Percentiles rank a stretch among this genome's conserved stretches.
These are phyloP conservation scores for Ceratocystis papillata DNA, from an alignment of 2,329 filamentous ascomycete genomes.

Conservation along the genomic window DNA sequence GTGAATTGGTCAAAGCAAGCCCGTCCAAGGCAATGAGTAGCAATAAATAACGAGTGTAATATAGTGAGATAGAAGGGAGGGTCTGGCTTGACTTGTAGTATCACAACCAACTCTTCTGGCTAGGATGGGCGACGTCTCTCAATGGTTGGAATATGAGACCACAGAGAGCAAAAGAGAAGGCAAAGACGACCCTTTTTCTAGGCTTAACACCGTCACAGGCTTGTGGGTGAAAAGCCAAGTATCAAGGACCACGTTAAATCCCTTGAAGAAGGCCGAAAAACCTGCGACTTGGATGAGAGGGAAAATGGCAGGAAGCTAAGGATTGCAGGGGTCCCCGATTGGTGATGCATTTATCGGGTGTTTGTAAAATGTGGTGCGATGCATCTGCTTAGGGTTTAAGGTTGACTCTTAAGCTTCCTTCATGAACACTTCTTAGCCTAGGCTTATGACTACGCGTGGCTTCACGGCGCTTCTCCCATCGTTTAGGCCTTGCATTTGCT, in stretches of 20 bases:
- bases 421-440: neutral
- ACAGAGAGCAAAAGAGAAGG: neutral
- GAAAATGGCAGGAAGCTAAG: neutral
- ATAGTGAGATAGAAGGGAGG: neutral
- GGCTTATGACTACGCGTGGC: neutral
- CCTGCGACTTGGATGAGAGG: neutral
- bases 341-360: conserved; percentile 6
- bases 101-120: neutral
- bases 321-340: neutral
- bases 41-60: neutral
- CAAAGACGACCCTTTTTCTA: neutral
- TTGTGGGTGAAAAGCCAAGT: neutral
- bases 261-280: neutral
- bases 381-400: neutral
- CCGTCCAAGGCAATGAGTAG: neutral
- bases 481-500: neutral
- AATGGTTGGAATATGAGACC: neutral
- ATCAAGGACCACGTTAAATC: neutral
- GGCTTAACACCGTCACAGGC: neutral
- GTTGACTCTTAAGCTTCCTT: neutral
- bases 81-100: neutral
- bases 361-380: neutral
- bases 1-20: neutral
- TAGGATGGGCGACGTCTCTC: neutral
- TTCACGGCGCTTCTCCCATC: neutral